Evolutionary conservation across 495 filamentous ascomycete genomes (phyloP).

Genomic region (Tuber aestivum): DNA sequence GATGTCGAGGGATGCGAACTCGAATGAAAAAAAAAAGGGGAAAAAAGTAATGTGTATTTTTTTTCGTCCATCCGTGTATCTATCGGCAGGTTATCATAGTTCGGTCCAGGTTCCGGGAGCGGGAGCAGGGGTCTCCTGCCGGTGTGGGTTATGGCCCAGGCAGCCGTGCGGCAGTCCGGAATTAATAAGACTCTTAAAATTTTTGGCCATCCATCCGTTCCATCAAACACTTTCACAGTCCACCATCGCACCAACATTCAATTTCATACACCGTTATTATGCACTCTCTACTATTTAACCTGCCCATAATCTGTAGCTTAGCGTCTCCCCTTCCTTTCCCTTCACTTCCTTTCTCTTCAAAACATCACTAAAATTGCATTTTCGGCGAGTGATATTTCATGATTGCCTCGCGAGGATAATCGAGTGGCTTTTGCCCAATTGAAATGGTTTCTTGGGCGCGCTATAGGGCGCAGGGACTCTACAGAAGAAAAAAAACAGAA

Average conservation of each 20-base stretch:
- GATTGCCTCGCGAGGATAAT: neutral
- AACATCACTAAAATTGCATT: neutral
- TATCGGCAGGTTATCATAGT: neutral
- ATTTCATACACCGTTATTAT: neutral
- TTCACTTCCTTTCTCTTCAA: neutral
- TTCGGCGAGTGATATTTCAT: neutral
- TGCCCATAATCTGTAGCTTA: neutral
- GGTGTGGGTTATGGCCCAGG: neutral
- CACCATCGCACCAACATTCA: neutral
- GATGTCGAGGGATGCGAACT: slow-evolving; percentile 24
- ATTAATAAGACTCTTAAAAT: neutral
- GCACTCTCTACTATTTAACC: neutral
- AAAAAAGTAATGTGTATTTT: slow-evolving; percentile 20
- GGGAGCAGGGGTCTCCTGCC: neutral
- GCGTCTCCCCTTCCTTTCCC: too few species aligned
- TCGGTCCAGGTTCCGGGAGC: neutral
- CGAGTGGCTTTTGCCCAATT: neutral
- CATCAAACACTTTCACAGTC: neutral
- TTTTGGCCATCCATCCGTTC: neutral
- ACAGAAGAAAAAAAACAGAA: neutral
- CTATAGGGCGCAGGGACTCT: too few species aligned
- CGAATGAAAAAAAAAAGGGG: neutral
- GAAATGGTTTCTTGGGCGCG: neutral
- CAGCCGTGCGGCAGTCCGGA: neutral
- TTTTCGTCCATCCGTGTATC: neutral